Percentiles rank a stretch among this genome's conserved stretches.
Evolutionary conservation across 169 alveolate species (phyloP).

Genomic region (Eimeria falciformis): DNA sequence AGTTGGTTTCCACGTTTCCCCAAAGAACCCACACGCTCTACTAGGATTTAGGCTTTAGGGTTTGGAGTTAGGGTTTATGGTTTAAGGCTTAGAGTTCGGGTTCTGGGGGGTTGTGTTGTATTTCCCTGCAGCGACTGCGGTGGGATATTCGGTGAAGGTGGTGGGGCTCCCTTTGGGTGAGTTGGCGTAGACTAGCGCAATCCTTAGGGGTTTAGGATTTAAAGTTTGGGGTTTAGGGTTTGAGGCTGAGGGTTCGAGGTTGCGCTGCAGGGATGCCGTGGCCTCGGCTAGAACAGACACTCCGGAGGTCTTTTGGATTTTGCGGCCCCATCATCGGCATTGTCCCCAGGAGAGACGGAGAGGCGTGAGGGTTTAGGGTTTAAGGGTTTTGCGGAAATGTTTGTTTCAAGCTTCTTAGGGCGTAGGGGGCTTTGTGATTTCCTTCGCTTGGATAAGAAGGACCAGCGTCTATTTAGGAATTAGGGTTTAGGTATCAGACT

Average conservation of each 20-base stretch:
- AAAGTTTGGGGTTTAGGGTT: constrained; percentile 40
- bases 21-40: too few species aligned
- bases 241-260: constrained; percentile 45
- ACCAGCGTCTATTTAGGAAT: too few species aligned
- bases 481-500: constrained; percentile 14
- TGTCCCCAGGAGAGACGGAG: constrained; percentile 34
- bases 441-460: too few species aligned
- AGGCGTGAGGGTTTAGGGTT: constrained; percentile 55
- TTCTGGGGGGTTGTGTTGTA: too few species aligned
- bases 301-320: constrained; percentile 18
- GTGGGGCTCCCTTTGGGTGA: constrained; percentile 30
- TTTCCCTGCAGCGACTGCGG: constrained; percentile 19
- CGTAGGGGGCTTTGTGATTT: too few species aligned
- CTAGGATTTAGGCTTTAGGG: too few species aligned
- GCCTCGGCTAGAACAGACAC: constrained; percentile 30
- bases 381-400: too few species aligned
- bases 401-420: too few species aligned
- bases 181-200: too few species aligned
- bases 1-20: too few species aligned
- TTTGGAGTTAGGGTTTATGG: too few species aligned
- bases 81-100: too few species aligned
- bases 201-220: constrained; percentile 46
- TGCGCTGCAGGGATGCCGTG: constrained; percentile 28
- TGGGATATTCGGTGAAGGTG: constrained; percentile 44
- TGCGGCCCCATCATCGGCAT: constrained; percentile 24